Conservation (phyloP, 83 land plant genomes). For the Diphasiastrum complanatum region DNA sequence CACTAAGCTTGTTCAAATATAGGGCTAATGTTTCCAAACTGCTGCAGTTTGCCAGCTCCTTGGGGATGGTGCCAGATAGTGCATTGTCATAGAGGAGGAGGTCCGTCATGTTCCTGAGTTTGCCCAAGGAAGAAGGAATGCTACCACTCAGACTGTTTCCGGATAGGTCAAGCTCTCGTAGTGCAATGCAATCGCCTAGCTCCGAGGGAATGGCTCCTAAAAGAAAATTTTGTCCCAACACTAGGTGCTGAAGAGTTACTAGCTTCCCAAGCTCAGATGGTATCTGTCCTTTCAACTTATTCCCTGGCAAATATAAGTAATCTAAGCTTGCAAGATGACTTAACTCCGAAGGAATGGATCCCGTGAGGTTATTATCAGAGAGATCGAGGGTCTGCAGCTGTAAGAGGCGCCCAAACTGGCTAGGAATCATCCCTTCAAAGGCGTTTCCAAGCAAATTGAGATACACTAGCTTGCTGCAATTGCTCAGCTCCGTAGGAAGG, state of each 20-base stretch:
- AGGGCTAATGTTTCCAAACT: no score
- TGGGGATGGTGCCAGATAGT: no score
- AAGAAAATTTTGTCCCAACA: not conserved
- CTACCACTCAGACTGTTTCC: not conserved
- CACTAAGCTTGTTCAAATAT: no score
- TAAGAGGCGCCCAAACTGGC: not conserved
- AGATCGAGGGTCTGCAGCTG: not conserved
- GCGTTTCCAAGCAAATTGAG: slow-evolving; percentile 7
- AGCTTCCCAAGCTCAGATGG: slow-evolving; percentile 3
- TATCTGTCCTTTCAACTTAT: not conserved
- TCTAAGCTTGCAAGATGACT: not conserved
- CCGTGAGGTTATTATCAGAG: not conserved
- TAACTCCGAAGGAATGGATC: not conserved
- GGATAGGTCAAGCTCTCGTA: not conserved
- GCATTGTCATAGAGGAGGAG: no score
- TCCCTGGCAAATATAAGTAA: not conserved
- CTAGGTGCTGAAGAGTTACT: not conserved
- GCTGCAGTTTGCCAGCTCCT: no score
- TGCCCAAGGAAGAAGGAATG: no score
- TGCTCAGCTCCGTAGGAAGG: not conserved
- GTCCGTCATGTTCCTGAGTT: no score
- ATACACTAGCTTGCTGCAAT: slow-evolving; percentile 3
- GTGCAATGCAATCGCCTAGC: not conserved
- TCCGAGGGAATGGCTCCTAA: not conserved
- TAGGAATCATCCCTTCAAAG: not conserved